These are phyloP conservation scores for Boletus eberwhitei DNA, from an alignment of 768 basidiomycete genomes.

Conservation along the genomic window DNA sequence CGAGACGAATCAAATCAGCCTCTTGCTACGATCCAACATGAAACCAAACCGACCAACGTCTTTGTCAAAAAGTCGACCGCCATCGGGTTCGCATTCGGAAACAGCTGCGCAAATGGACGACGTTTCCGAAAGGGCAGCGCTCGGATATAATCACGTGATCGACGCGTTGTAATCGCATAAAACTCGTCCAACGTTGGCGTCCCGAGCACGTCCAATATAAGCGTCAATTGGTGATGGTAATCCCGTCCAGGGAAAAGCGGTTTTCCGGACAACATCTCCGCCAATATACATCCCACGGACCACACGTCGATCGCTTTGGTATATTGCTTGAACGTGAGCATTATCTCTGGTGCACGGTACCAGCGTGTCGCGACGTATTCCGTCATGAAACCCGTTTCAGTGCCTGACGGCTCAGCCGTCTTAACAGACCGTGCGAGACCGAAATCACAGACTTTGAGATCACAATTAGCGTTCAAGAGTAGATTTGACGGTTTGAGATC, in stretches of 20 bases:
- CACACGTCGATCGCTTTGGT: conserved; percentile 93
- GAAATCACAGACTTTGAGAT: conserved; percentile 94
- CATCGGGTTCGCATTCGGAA: conserved; percentile 85
- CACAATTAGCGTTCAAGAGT: conserved; percentile 96
- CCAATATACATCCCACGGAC: conserved; percentile 86
- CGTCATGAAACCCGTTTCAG: conserved; percentile 89
- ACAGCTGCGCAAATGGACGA: conserved; percentile 76
- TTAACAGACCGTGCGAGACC: conserved; percentile 89
- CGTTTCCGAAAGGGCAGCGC: conserved; percentile 91
- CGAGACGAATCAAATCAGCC: not conserved
- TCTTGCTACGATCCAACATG: too few species aligned
- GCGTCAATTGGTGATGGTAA: conserved; percentile 93
- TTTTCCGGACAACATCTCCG: conserved; percentile 97
- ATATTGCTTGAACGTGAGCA: conserved; percentile 99
- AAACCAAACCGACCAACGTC: conserved; percentile 58
- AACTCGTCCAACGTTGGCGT: conserved; percentile 98
- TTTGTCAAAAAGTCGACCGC: conserved; percentile 79
- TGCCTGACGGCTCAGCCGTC: conserved; percentile 81
- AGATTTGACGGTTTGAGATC: conserved; percentile 98
- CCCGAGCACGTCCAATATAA: conserved; percentile 95
- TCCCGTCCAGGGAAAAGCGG: conserved; percentile 96
- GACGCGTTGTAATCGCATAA: conserved; percentile 89
- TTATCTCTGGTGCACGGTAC: conserved; percentile 99
- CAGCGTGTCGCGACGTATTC: conserved; percentile 98
- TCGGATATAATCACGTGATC: conserved; percentile 94